Base-by-base conservation (phyloP, 2,329 filamentous ascomycete species). In the Trichoderma sp. region DNA sequence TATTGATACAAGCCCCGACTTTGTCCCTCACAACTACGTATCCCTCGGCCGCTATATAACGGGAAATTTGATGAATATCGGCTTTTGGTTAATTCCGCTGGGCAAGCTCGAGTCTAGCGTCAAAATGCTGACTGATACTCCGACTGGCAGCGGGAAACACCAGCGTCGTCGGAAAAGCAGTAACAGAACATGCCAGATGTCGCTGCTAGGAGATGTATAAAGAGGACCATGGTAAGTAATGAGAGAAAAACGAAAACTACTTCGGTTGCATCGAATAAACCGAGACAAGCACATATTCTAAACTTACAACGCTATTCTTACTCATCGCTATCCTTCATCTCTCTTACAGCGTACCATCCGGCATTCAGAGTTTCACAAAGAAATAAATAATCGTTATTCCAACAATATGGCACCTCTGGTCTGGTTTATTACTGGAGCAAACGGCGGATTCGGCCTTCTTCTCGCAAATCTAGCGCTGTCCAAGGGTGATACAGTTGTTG, bases 351-450 rank as follows among this genome's bases (percentile, higher is more conserved):
- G 19, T 49, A 10, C 10, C 7, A 24, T n/a, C 47, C 7, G 14
- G 10, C 47, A 4, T 24, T 5, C 47, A 13, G 24, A 24, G 21
- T 13, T 21, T 31, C 13, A 16, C 5, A 27, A 16, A 27, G 11
- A 8, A 29, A 29, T 6, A 53, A 24, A 16, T 3, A 24, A 53
- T 29, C 5, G 27, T n/a, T 21, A 31, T 55, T 35, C 24, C 29
- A 64, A 6, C 61, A 21, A 6, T 6, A 64, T 64, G 61, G 61
- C 61, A 31, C 61, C 61, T 35, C 61, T 64, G 29, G 49, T 64
- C 6, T 85, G 83, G 81, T 78, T 86, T 59, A 76, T 85, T 13
- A 86, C 84, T 8, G 84, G 84, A 43, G 80, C 78, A 58, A 82
- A 83, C 11, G 81, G 82, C 5, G 84, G 84, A 13, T 79, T 86